phyloP scores from a whole-genome alignment of 768 basidiomycete species.

The Neoboletus subvelutipes region DNA sequence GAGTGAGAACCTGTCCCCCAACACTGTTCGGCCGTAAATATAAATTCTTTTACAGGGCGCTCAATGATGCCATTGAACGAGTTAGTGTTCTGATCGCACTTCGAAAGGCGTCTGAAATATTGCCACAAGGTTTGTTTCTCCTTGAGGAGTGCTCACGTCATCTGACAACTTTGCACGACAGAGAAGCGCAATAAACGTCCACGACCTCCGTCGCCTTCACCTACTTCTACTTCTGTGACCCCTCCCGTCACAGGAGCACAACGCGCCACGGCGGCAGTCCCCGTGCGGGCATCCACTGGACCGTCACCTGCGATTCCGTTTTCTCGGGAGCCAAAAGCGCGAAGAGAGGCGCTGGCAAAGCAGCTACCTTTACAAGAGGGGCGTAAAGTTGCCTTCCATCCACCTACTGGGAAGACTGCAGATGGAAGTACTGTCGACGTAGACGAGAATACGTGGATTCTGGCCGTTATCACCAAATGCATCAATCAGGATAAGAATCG shows the following conservation, averaged over 20 bases:
- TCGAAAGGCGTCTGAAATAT: slow-evolving; percentile 64
- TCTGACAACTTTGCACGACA: slow-evolving; percentile 18
- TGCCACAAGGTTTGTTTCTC: slow-evolving; percentile 49
- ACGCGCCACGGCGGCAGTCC: slow-evolving; percentile 13
- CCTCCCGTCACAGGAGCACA: slow-evolving; percentile 23
- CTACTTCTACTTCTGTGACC: slow-evolving; percentile 46
- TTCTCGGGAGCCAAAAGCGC: slow-evolving; percentile 65
- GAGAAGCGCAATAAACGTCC: slow-evolving; percentile 82
- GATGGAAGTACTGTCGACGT: slow-evolving; percentile 50
- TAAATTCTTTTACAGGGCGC: slow-evolving; percentile 46
- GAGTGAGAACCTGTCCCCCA: slow-evolving; percentile 44
- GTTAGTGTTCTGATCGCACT: slow-evolving; percentile 70
- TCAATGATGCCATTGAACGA: slow-evolving; percentile 70
- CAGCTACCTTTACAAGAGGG: slow-evolving; percentile 71
- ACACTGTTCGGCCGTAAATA: slow-evolving; percentile 6
- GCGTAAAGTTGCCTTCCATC: slow-evolving; percentile 81
- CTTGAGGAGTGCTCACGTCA: not conserved
- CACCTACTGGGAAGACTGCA: slow-evolving; percentile 54
- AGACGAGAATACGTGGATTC: slow-evolving; percentile 65
- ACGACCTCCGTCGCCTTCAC: slow-evolving; percentile 64
- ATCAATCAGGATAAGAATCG: slow-evolving; percentile 72
- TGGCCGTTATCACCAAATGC: slow-evolving; percentile 71
- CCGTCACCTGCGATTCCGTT: slow-evolving; percentile 49
- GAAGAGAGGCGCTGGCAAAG: slow-evolving; percentile 57
- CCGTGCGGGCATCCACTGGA: slow-evolving; percentile 56